Conservation (phyloP, 2,329 filamentous ascomycete species). For the Aspergillus fructus region DNA sequence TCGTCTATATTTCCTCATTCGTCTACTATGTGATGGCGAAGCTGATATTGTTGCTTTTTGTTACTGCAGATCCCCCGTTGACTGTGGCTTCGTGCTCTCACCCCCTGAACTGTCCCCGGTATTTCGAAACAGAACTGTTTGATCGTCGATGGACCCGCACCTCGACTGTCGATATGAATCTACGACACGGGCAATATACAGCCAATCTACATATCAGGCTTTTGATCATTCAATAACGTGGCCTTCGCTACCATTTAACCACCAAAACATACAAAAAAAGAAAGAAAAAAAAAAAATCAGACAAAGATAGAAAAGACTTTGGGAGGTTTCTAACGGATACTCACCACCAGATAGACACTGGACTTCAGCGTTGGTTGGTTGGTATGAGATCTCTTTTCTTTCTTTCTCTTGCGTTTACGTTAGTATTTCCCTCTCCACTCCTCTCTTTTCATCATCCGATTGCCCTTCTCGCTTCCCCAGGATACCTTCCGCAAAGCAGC, state of each 20-base stretch:
- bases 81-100: background rate
- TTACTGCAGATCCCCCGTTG: background rate
- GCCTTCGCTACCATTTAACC: no score
- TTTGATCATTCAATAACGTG: background rate
- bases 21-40: background rate
- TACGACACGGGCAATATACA: background rate
- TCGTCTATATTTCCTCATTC: background rate
- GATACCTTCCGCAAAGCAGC: background rate
- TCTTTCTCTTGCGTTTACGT: no score
- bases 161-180: background rate
- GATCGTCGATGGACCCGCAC: background rate
- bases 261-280: background rate
- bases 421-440: background rate
- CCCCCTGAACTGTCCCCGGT: background rate
- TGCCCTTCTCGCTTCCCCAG: background rate
- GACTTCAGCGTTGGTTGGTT: background rate
- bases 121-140: background rate
- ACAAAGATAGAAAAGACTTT: background rate
- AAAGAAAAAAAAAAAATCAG: background rate
- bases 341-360: background rate
- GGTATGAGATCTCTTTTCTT: conserved; percentile 7
- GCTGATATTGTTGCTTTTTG: background rate
- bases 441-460: background rate
- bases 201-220: background rate
- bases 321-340: background rate